Percentiles rank a stretch among this genome's conserved stretches.
Conservation (phyloP, 371 early-diverging fungal genomes). For the Quaeritorhiza haematococci region DNA sequence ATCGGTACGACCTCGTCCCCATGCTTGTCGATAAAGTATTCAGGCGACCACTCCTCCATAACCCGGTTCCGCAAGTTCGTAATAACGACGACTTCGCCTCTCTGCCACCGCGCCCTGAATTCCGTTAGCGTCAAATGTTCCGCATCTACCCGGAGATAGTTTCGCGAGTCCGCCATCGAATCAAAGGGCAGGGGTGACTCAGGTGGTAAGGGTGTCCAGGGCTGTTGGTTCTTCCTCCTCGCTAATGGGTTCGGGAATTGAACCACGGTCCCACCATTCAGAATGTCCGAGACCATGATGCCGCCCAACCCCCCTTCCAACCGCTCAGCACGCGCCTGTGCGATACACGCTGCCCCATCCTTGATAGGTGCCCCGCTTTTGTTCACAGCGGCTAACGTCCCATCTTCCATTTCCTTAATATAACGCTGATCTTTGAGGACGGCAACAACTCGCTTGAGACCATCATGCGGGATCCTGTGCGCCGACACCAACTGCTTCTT, state of each 20-base stretch:
- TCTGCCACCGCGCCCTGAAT: constrained; percentile 39
- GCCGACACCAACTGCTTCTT: constrained; percentile 3
- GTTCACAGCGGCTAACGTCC: no score
- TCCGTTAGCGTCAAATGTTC: constrained; percentile 11
- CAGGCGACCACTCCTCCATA: constrained; percentile 36
- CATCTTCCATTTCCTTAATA: no score
- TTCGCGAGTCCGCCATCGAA: constrained; percentile 4
- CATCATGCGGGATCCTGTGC: constrained; percentile 2
- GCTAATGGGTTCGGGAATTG: not conserved
- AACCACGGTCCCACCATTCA: no score
- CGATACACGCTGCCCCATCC: no score
- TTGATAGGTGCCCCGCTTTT: no score
- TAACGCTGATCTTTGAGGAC: no score
- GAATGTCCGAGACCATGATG: no score
- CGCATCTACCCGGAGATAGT: constrained; percentile 5
- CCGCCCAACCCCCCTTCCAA: no score
- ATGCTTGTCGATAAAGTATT: constrained; percentile 27
- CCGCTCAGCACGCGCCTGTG: no score
- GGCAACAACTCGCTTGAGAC: no score
- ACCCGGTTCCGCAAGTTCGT: constrained; percentile 18
- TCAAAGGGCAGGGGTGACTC: not conserved
- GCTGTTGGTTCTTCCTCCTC: not conserved
- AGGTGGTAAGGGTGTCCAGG: not conserved
- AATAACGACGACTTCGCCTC: constrained; percentile 39
- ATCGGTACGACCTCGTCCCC: constrained; percentile 34